Evolutionary conservation across 352 stramenopile species (phyloP).

Genomic region (Phytopythium kandeliae): DNA sequence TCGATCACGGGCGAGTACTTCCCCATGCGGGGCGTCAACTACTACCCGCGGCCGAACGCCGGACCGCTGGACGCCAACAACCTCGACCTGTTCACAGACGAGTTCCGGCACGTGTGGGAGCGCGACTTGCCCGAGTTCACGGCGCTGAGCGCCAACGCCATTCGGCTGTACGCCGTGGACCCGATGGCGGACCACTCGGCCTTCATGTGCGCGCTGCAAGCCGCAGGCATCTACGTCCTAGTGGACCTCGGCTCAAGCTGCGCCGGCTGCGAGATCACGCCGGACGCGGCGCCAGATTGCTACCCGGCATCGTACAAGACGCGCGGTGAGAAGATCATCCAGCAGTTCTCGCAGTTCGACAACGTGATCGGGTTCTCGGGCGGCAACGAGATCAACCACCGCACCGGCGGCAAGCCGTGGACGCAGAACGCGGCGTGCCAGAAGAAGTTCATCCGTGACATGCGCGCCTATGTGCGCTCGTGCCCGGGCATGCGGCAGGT

Average conservation of each 20-base stretch:
- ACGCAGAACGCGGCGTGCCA: conserved; percentile 76
- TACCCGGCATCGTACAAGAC: conserved; percentile 67
- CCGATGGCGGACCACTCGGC: conserved; percentile 55
- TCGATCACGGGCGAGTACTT: conserved; percentile 63
- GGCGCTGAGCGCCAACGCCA: conserved; percentile 62
- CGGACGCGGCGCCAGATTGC: conserved; percentile 37
- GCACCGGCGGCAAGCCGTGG: conserved; percentile 28
- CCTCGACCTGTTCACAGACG: conserved; percentile 78
- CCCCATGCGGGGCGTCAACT: conserved; percentile 70
- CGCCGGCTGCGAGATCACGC: conserved; percentile 57
- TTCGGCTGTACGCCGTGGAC: conserved; percentile 83
- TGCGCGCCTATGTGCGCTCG: conserved; percentile 61
- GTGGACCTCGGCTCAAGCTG: conserved; percentile 64
- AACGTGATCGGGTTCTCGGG: conserved; percentile 78
- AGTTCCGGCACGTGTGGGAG: conserved; percentile 60
- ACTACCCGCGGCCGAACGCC: conserved; percentile 82
- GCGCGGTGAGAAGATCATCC: conserved; percentile 76
- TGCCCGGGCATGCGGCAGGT: conserved; percentile 61
- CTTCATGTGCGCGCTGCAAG: conserved; percentile 83
- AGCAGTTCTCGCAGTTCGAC: conserved; percentile 73
- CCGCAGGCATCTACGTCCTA: conserved; percentile 72
- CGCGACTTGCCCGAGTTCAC: conserved; percentile 64
- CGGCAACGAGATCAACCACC: conserved; percentile 83
- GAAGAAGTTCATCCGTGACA: conserved; percentile 88
- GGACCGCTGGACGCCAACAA: conserved; percentile 66